phyloP scores from a whole-genome alignment of 345 rosid genomes.

The Rhodamnia argentea region DNA sequence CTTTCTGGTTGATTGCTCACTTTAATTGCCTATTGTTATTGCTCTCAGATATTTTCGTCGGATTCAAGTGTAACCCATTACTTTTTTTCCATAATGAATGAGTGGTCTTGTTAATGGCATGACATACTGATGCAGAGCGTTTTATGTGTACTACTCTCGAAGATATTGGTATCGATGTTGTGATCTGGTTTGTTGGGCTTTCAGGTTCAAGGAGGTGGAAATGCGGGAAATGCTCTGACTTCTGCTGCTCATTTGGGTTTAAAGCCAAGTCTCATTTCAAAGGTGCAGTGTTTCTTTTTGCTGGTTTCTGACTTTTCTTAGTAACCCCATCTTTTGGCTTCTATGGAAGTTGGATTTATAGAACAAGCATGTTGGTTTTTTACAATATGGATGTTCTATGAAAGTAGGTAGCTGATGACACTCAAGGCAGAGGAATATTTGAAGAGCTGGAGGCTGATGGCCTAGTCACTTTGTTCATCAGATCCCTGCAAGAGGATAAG shows the following conservation, averaged over 20 bases:
- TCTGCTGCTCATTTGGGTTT: conserved; percentile 67
- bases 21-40: neutral
- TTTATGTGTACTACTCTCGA: neutral
- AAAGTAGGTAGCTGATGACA: conserved; percentile 41
- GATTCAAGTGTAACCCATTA: neutral
- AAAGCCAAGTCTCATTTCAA: conserved; percentile 51
- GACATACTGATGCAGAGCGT: neutral
- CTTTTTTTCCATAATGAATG: neutral
- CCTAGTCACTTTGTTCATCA: too few relatives aligned
- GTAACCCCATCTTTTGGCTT: neutral
- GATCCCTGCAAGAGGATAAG: too few relatives aligned
- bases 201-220: conserved; percentile 77
- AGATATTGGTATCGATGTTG: neutral
- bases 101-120: neutral
- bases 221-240: conserved; percentile 65
- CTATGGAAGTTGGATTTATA: neutral
- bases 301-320: neutral
- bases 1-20: neutral
- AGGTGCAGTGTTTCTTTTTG: conserved; percentile 14
- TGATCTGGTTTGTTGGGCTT: neutral
- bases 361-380: neutral
- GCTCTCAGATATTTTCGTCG: neutral
- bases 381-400: neutral
- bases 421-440: conserved; percentile 39
- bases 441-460: conserved; percentile 57